Evolutionary conservation across 352 stramenopile genomes (phyloP), one percentile per base, ranked within the genome.

Genomic region (Phytophthora pini): DNA sequence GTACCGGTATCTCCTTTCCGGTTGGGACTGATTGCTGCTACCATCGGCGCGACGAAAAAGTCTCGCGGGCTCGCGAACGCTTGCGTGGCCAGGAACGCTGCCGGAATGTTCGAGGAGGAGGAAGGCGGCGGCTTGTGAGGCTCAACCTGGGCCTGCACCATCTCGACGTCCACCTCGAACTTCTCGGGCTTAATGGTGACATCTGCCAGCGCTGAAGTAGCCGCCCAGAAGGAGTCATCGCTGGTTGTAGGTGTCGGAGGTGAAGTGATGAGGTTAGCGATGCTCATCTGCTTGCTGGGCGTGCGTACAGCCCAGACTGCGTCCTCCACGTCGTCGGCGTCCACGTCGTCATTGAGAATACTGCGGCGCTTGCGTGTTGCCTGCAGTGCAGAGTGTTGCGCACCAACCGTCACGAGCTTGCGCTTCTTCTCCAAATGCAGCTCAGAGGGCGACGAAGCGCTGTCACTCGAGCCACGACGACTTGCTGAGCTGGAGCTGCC

Each of bases 51-150:
- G 1, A 87, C 73, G 29, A 85, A 87, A 72, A 84, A 85, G 60
- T 87, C 76, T 36, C 68, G 50, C 3, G 74, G 61, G 34, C 67
- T 80, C 36, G 61, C 61, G 44, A 87, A 85, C n/a, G 78, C 76
- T 51, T 70, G 67, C 32, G 78, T 83, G 22, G 62, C 54, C 29
- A 73, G 43, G 61, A 82, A 83, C 29, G 65, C 77, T 65, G 74
- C 68, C 1, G 73, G 73, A 61, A 87, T 80, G 38, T 70, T 77
- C 52, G 58, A 57, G 26, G 65, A 62, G 36, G 49, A 74, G 12
- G 52, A 22, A n/a, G 22, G 17, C 41, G 49, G 2, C 34, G 48
- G 20, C 15, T 58, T 55, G 27, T 56, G 43, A 17, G 29, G 40
- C 20, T 64, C 45, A 12, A 36, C 31, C 31, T 36, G 7, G 11